Evolutionary conservation across 2,329 filamentous ascomycete genomes (phyloP).

Genomic region (Phialocephala subalpina): DNA sequence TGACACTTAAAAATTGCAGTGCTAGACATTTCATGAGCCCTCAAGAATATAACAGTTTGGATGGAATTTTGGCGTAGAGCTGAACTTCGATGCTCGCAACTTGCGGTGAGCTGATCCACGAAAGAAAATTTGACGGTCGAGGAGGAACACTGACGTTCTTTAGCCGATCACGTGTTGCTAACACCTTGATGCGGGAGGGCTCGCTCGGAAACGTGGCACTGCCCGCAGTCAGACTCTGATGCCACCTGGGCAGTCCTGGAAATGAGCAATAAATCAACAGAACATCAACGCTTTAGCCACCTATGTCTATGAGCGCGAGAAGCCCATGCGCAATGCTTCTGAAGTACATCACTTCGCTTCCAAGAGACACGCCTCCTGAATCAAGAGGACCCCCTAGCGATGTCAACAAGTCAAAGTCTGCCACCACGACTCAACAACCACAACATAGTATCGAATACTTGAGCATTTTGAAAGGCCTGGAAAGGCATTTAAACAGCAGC

Average conservation of each 20-base stretch:
- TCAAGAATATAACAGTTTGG: background rate
- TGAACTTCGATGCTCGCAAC: background rate
- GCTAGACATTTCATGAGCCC: background rate
- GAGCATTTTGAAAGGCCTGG: background rate
- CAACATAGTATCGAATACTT: background rate
- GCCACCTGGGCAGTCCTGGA: background rate
- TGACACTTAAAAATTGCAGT: background rate
- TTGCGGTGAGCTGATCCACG: slow-evolving; percentile 5
- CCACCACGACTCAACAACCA: slow-evolving; percentile 3
- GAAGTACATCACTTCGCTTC: background rate
- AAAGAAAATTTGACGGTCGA: background rate
- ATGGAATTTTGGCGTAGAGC: background rate
- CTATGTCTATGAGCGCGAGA: background rate
- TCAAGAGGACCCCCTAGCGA: background rate
- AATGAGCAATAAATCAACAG: slow-evolving; percentile 1
- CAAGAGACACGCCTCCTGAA: background rate
- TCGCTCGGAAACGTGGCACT: background rate
- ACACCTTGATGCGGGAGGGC: background rate
- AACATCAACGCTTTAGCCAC: background rate
- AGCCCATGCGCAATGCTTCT: background rate
- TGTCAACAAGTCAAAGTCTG: background rate
- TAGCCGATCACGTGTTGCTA: background rate
- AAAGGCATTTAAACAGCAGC: background rate
- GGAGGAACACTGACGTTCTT: background rate
- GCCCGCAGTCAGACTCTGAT: background rate